Conservation (phyloP, 1,284 basidiomycete species). For the Heterobasidion irregulare region DNA sequence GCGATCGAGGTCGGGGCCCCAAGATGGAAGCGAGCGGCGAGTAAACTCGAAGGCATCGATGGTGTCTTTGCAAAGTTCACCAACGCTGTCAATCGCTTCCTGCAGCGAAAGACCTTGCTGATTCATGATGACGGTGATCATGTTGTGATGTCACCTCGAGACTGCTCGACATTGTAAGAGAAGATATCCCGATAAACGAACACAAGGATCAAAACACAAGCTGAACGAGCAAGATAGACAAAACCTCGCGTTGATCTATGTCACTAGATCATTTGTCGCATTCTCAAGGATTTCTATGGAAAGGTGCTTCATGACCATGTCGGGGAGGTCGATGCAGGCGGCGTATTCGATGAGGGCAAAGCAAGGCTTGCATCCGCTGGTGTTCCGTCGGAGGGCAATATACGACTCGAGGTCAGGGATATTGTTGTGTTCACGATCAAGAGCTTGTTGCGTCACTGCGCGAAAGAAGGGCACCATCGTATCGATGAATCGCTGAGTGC, state of each 20-base stretch:
- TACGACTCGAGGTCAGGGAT: slow-evolving; percentile 30
- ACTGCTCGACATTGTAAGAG: slow-evolving; percentile 35
- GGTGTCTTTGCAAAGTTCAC: slow-evolving; percentile 26
- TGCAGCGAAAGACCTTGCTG: slow-evolving; percentile 28
- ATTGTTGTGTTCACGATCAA: slow-evolving; percentile 20
- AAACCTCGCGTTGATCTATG: slow-evolving; percentile 30
- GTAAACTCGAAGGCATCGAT: slow-evolving; percentile 27
- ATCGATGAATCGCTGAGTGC: slow-evolving; percentile 25
- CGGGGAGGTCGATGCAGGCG: slow-evolving; percentile 28
- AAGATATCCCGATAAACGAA: slow-evolving; percentile 27
- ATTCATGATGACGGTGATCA: slow-evolving; percentile 29
- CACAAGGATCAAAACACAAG: not conserved
- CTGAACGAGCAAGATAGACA: not conserved
- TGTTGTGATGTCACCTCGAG: slow-evolving; percentile 33
- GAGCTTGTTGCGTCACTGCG: slow-evolving; percentile 26
- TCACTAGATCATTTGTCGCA: slow-evolving; percentile 30
- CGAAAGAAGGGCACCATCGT: slow-evolving; percentile 28
- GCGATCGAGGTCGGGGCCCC: slow-evolving; percentile 26
- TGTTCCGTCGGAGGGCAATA: slow-evolving; percentile 23
- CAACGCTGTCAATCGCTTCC: slow-evolving; percentile 31
- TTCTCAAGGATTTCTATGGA: slow-evolving; percentile 26
- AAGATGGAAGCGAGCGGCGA: slow-evolving; percentile 25
- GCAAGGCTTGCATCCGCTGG: slow-evolving; percentile 27
- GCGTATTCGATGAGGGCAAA: slow-evolving; percentile 34
- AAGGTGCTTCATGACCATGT: slow-evolving; percentile 28